phyloP scores from a whole-genome alignment of 2,329 filamentous ascomycete genomes.

The Rhytidhysteron rufulum region DNA sequence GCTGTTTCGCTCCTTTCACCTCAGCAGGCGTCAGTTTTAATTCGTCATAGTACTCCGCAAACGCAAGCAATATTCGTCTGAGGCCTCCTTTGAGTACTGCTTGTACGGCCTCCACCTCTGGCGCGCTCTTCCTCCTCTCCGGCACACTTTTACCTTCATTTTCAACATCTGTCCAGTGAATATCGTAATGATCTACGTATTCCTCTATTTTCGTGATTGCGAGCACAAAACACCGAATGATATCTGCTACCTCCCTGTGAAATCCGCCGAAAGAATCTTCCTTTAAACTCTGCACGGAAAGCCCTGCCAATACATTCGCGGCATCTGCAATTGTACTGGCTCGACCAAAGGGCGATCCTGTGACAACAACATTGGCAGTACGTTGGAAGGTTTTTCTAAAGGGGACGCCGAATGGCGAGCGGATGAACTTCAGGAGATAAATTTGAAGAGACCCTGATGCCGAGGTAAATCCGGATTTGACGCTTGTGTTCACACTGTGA shows the following conservation, averaged over 20 bases:
- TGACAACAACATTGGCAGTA: slow-evolving; percentile 62
- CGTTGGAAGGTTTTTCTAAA: slow-evolving; percentile 69
- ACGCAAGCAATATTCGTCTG: slow-evolving; percentile 62
- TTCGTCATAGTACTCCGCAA: slow-evolving; percentile 69
- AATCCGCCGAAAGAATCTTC: slow-evolving; percentile 86
- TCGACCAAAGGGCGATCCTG: slow-evolving; percentile 71
- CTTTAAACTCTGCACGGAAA: slow-evolving; percentile 68
- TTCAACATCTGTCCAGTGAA: slow-evolving; percentile 77
- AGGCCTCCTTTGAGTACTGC: slow-evolving; percentile 63
- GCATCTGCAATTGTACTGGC: slow-evolving; percentile 44
- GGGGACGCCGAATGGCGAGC: slow-evolving; percentile 56
- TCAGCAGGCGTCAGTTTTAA: slow-evolving; percentile 68
- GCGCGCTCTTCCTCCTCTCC: slow-evolving; percentile 43
- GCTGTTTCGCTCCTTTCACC: slow-evolving; percentile 56
- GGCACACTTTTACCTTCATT: slow-evolving; percentile 43
- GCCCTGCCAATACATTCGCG: slow-evolving; percentile 62
- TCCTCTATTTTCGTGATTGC: slow-evolving; percentile 66
- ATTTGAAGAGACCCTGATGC: slow-evolving; percentile 12
- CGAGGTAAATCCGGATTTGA: not conserved
- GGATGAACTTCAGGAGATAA: slow-evolving; percentile 8
- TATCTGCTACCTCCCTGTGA: slow-evolving; percentile 71
- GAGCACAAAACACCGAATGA: slow-evolving; percentile 68
- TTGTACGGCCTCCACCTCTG: slow-evolving; percentile 69
- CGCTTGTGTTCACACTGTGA: slow-evolving; percentile 41
- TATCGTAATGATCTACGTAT: slow-evolving; percentile 57